These are phyloP conservation scores for Fusarium euwallaceae DNA, from an alignment of 2,329 filamentous ascomycete genomes.

Conservation along the genomic window DNA sequence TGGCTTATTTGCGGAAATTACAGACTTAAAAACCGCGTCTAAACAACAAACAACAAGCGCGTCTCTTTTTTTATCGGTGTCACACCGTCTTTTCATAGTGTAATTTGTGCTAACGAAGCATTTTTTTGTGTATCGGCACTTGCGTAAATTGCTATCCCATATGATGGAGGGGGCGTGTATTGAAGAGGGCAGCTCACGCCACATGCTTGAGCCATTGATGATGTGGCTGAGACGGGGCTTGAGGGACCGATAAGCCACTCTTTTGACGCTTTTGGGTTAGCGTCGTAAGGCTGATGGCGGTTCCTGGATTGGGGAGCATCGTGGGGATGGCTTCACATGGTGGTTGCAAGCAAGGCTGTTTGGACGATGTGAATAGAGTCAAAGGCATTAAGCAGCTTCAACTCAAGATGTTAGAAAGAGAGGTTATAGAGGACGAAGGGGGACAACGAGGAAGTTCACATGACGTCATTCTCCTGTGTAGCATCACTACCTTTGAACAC, in stretches of 20 bases:
- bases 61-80: neutral
- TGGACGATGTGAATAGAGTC: neutral
- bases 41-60: slow-evolving; percentile 27
- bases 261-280: neutral
- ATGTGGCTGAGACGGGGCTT: slow-evolving; percentile 1
- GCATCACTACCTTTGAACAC: neutral
- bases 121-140: neutral
- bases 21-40: slow-evolving; percentile 2
- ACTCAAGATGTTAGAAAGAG: neutral
- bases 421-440: neutral
- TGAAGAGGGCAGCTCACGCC: slow-evolving; percentile 1
- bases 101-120: neutral
- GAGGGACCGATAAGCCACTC: neutral
- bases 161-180: slow-evolving; percentile 14
- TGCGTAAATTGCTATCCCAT: neutral
- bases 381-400: neutral
- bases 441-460: neutral
- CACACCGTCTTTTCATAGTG: slow-evolving; percentile 40
- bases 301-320: neutral
- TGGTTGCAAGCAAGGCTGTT: neutral
- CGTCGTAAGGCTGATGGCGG: slow-evolving; percentile 6
- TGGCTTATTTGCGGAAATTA: slow-evolving; percentile 35
- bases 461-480: neutral
- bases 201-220: slow-evolving; percentile 5
- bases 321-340: neutral